A percentile compares a stretch with the other conserved stretches of the same genome.
Conservation (phyloP, 2,329 filamentous ascomycete species). For the Curvularia verruculosa region DNA sequence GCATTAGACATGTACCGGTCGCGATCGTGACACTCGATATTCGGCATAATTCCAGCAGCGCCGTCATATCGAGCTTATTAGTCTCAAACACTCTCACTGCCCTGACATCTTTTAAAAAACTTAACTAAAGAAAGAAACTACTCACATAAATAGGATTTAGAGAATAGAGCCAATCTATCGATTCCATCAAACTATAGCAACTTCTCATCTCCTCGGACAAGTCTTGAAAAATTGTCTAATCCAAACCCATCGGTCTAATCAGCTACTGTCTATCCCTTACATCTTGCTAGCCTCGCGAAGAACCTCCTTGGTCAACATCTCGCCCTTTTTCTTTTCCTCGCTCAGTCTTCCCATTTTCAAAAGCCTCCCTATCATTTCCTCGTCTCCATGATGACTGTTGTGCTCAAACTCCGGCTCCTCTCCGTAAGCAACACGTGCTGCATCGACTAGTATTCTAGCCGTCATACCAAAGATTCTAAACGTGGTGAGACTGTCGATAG, state of each 20-base stretch:
- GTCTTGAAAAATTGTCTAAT: not conserved
- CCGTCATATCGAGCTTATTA: not conserved
- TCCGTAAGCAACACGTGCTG: constrained; percentile 81
- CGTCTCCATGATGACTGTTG: constrained; percentile 68
- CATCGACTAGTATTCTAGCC: constrained; percentile 85
- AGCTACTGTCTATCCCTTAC: constrained; percentile 1
- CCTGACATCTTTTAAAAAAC: not conserved
- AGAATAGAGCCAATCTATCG: not conserved
- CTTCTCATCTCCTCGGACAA: not conserved
- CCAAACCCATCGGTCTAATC: not conserved
- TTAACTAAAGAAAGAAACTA: not conserved
- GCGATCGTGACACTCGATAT: not conserved
- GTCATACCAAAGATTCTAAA: constrained; percentile 97
- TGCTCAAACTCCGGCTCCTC: constrained; percentile 85
- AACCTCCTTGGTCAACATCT: constrained; percentile 60
- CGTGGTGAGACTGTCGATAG: constrained; percentile 55
- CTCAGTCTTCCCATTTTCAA: constrained; percentile 63
- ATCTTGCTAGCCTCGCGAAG: constrained; percentile 59
- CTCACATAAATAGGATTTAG: not conserved
- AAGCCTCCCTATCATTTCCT: constrained; percentile 66
- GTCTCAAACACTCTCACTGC: not conserved
- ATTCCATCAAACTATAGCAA: not conserved
- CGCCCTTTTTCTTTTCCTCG: constrained; percentile 57
- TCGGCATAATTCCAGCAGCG: not conserved
- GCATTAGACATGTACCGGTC: not conserved